Evolutionary conservation across 176 grass and related monocot genomes (phyloP), one percentile per base, ranked within the genome.

Genomic region (Musa beccarii): DNA sequence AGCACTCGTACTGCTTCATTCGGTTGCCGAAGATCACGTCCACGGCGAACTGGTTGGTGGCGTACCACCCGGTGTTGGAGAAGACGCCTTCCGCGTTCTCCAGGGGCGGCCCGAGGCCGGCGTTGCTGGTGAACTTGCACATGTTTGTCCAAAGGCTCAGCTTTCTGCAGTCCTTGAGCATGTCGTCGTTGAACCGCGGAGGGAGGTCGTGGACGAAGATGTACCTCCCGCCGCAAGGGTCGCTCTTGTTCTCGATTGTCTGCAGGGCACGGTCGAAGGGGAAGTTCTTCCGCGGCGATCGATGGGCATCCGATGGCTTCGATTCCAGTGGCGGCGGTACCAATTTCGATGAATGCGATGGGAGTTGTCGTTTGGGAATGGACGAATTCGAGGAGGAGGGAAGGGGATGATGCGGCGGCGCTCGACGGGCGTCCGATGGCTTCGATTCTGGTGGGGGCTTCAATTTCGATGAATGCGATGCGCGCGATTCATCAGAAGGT

Each of bases 1-100:
- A 76, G 81, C 91, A 94, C 52, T 78, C 71, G 54, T 94, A 94
- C 67, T 78, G 91, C 78, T 72, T 82, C 91, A 94, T 86, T 75
- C 91, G 61, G 70, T 90, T 82, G 87, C 85, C 84, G 78, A 94
- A 94, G 77, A 94, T 94, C 55, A 63, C 29, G 68, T 94, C 87
- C 19, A 94, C 81, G 16, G 83, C 80, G 52, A 81, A 87, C 67
- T 90, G 87, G 62, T 87, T 79, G 21, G 91, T 94, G 59, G 26
- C 77, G 72, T 90, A 95, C 92, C 88, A 95, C 16, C 92, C 85
- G 2, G 78, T 78, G 68, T 82, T 69, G 2, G 79, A 85, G 53
- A 93, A 69, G 61, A 86, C 80, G 1, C 80, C 75, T 49, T 87
- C 78, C 11, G 49, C 57, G 74, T 79, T 83, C 66, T 68, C 77